Evolutionary conservation across 306 rosid species (phyloP).

Genomic region (Fragaria iinumae): DNA sequence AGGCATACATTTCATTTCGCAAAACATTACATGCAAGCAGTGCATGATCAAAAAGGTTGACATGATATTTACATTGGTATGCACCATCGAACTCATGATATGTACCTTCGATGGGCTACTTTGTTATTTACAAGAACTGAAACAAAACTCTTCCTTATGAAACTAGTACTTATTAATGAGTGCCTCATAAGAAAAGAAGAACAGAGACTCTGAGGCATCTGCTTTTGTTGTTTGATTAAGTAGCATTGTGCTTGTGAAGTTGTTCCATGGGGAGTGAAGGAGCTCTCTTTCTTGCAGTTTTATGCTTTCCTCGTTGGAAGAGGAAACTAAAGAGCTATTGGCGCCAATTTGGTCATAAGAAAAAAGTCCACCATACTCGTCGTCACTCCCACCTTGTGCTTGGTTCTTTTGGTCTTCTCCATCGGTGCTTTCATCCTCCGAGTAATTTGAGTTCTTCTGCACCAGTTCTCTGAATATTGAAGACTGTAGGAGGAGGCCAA

Average conservation of each 20-base stretch:
- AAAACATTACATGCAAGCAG: constrained; percentile 5
- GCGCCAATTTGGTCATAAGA: constrained; percentile 36
- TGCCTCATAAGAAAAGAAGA: constrained; percentile 6
- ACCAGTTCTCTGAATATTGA: constrained; percentile 64
- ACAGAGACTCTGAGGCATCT: not conserved
- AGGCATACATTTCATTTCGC: not conserved
- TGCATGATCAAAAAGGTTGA: not conserved
- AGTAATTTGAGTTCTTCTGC: constrained; percentile 49
- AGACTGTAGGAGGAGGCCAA: constrained; percentile 64
- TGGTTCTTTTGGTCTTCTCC: constrained; percentile 44
- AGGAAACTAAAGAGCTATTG: constrained; percentile 45
- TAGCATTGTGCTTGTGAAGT: constrained; percentile 17
- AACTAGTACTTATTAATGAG: not conserved
- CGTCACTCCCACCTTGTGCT: constrained; percentile 32
- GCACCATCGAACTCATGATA: not conserved
- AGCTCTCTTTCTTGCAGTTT: constrained; percentile 49
- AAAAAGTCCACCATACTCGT: constrained; percentile 50
- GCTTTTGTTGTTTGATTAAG: constrained; percentile 1
- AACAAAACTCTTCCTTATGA: constrained; percentile 1
- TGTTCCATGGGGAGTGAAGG: constrained; percentile 25
- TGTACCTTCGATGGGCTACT: not conserved
- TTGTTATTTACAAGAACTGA: constrained; percentile 12
- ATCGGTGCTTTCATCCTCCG: constrained; percentile 48
- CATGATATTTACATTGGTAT: not conserved
- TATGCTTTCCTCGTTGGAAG: constrained; percentile 36